Evolutionary conservation across 257 asterid genomes (phyloP).

Genomic region (Petunia axillaris): DNA sequence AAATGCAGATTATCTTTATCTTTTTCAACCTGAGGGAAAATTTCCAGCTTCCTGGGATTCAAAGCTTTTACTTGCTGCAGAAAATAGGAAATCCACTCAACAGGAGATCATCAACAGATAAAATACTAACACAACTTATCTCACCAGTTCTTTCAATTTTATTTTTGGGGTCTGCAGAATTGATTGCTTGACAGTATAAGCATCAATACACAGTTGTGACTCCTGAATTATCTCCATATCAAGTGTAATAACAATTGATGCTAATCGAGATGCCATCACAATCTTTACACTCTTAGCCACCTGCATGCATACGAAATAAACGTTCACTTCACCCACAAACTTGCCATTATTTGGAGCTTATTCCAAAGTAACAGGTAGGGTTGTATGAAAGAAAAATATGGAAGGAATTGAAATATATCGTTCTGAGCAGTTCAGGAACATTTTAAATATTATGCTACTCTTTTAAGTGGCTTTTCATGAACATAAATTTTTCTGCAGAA

Average conservation of each 20-base stretch:
- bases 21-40: slow-evolving; percentile 52
- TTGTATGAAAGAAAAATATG: neutral
- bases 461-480: neutral
- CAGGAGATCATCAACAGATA: neutral
- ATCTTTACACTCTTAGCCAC: slow-evolving; percentile 81
- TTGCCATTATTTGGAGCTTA: neutral
- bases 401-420: neutral
- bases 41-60: slow-evolving; percentile 59
- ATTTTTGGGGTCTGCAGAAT: slow-evolving; percentile 61
- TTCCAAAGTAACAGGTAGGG: neutral
- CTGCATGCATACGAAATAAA: slow-evolving; percentile 50
- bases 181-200: slow-evolving; percentile 67
- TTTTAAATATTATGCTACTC: neutral
- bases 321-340: slow-evolving; percentile 2
- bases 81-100: slow-evolving; percentile 24
- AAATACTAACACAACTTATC: slow-evolving; percentile 1
- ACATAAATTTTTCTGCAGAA: neutral
- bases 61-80: slow-evolving; percentile 68
- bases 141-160: slow-evolving; percentile 76
- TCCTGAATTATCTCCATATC: slow-evolving; percentile 67
- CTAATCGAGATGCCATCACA: slow-evolving; percentile 63
- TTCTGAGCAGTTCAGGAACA: neutral
- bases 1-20: slow-evolving; percentile 65
- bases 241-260: slow-evolving; percentile 69
- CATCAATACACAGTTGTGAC: slow-evolving; percentile 66